Conservation (phyloP, 1,284 basidiomycete species). For the Microbotryomycetes sp. region DNA sequence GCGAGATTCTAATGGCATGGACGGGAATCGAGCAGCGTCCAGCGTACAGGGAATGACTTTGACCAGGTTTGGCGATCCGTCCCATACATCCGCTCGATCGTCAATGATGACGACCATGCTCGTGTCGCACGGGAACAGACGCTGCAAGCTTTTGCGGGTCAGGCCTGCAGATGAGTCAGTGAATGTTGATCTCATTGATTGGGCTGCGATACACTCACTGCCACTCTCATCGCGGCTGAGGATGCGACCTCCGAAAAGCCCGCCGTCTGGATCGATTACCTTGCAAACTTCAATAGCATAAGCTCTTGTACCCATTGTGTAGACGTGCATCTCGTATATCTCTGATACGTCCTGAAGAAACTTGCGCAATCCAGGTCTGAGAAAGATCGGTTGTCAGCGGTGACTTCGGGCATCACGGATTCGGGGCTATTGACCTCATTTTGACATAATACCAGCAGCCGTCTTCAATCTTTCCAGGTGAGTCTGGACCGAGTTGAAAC, state of each 20-base stretch:
- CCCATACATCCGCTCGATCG: constrained; percentile 96
- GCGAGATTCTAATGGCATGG: not conserved
- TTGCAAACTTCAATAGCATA: constrained; percentile 94
- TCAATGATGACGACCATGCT: constrained; percentile 99
- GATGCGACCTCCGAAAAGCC: constrained; percentile 78
- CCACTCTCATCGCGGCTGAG: constrained; percentile 92
- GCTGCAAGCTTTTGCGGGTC: constrained; percentile 81
- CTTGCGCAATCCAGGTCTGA: constrained; percentile 73
- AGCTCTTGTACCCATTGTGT: constrained; percentile 96
- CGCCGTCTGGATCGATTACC: constrained; percentile 82
- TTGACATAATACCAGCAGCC: constrained; percentile 97
- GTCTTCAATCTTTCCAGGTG: constrained; percentile 50
- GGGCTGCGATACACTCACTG: constrained; percentile 52
- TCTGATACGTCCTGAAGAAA: constrained; percentile 67
- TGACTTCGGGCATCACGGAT: not conserved
- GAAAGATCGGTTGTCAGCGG: not conserved
- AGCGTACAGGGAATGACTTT: constrained; percentile 94
- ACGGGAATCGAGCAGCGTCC: constrained; percentile 35
- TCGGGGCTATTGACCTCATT: constrained; percentile 58
- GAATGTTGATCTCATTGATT: not conserved
- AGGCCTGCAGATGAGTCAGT: constrained; percentile 51
- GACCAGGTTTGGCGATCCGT: constrained; percentile 87
- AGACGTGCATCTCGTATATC: constrained; percentile 97
- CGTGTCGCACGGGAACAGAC: constrained; percentile 91
- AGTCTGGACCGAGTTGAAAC: constrained; percentile 66